phyloP scores from a whole-genome alignment of 1,284 basidiomycete genomes.

The Rhizopogon parksii region DNA sequence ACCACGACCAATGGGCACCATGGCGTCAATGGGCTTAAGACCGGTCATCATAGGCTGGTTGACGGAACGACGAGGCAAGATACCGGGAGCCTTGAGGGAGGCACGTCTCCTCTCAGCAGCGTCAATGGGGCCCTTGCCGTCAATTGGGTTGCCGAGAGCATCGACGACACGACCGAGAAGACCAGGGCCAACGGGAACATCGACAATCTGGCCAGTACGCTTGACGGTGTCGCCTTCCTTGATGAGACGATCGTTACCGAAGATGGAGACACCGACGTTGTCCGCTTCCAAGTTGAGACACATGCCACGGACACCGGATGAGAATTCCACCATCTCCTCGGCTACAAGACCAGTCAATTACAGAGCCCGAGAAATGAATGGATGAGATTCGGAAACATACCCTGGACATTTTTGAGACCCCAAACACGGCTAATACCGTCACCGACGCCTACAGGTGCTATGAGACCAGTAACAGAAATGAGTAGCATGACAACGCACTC shows the following conservation, averaged over 20 bases:
- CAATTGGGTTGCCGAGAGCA: slow-evolving; percentile 98
- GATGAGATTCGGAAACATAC: slow-evolving; percentile 35
- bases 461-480: slow-evolving; percentile 9
- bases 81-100: slow-evolving; percentile 97
- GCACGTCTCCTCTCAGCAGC: slow-evolving; percentile 91
- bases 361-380: slow-evolving; percentile 4
- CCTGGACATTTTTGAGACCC: slow-evolving; percentile 88
- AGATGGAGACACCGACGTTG: slow-evolving; percentile 99
- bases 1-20: slow-evolving; percentile 99
- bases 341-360: slow-evolving; percentile 38
- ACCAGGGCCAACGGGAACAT: slow-evolving; percentile 94
- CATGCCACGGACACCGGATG: slow-evolving; percentile 97
- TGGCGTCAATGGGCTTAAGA: slow-evolving; percentile 99
- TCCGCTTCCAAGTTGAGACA: slow-evolving; percentile 99
- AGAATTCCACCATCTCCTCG: slow-evolving; percentile 99
- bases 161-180: slow-evolving; percentile 98
- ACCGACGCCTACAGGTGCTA: slow-evolving; percentile 73
- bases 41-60: slow-evolving; percentile 99
- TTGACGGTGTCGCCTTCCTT: slow-evolving; percentile 99
- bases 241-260: slow-evolving; percentile 99
- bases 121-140: slow-evolving; percentile 97
- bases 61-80: slow-evolving; percentile 97
- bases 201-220: slow-evolving; percentile 99
- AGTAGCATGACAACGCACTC: slow-evolving; percentile 51
- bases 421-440: slow-evolving; percentile 99